Percentiles rank a stretch among this genome's conserved stretches.
These are phyloP conservation scores for Trypanosoma scelopori DNA, from an alignment of 208 protist species.

Conservation along the genomic window DNA sequence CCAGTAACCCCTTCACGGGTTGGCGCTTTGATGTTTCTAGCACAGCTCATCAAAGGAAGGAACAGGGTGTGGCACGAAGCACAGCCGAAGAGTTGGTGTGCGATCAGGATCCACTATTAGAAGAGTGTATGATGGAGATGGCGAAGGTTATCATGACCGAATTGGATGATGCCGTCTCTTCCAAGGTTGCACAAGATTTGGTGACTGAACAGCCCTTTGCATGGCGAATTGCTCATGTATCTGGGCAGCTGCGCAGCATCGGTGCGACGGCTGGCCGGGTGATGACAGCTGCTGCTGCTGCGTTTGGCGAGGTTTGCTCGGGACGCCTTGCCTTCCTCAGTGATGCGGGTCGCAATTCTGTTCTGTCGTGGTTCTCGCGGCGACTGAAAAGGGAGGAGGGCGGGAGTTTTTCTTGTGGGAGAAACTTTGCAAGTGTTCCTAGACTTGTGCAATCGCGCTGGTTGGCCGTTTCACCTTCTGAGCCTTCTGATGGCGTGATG, in stretches of 20 bases:
- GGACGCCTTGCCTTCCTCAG: slow-evolving; percentile 18
- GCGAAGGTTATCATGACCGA: slow-evolving; percentile 2
- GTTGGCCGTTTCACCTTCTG: background rate
- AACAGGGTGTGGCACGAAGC: background rate
- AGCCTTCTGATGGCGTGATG: background rate
- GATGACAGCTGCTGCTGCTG: slow-evolving; percentile 11
- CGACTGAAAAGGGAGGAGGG: slow-evolving; percentile 8
- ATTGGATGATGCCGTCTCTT: background rate
- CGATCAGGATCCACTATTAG: background rate
- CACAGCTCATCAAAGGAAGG: background rate
- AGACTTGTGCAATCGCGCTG: slow-evolving; percentile 9
- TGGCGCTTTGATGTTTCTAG: slow-evolving; percentile 15
- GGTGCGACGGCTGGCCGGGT: slow-evolving; percentile 26
- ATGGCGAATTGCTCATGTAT: slow-evolving; percentile 4
- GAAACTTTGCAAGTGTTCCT: slow-evolving; percentile 12
- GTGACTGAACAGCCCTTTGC: slow-evolving; percentile 1
- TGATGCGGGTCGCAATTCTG: background rate
- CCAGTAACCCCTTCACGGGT: slow-evolving; percentile 8
- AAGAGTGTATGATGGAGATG: slow-evolving; percentile 18
- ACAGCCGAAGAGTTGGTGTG: background rate
- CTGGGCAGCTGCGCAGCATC: slow-evolving; percentile 11
- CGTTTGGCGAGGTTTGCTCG: slow-evolving; percentile 22
- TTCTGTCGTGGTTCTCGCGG: slow-evolving; percentile 11
- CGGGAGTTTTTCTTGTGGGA: background rate
- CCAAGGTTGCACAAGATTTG: background rate